Percentiles rank a stretch among this genome's conserved stretches.
phyloP scores from a whole-genome alignment of 495 filamentous ascomycete genomes.

The Elasticomyces elasticus region DNA sequence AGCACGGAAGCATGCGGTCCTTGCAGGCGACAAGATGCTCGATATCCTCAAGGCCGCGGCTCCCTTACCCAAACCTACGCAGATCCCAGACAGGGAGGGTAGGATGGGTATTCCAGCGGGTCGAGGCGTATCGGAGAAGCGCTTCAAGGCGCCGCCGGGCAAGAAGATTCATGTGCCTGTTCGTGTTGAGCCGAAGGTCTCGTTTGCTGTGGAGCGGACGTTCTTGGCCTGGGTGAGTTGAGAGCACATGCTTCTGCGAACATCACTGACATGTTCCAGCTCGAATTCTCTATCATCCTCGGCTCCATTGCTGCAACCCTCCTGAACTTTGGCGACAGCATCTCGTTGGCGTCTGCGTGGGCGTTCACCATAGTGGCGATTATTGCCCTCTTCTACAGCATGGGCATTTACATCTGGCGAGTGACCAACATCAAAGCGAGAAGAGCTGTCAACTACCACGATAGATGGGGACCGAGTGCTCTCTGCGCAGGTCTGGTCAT shows the following conservation, averaged over 20 bases:
- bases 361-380: slow-evolving; percentile 79
- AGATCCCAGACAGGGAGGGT: slow-evolving; percentile 45
- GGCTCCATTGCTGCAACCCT: slow-evolving; percentile 83
- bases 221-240: slow-evolving; percentile 77
- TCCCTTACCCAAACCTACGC: slow-evolving; percentile 52
- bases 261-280: slow-evolving; percentile 24
- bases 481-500: slow-evolving; percentile 63
- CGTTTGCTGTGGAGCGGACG: slow-evolving; percentile 90
- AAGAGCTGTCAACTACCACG: slow-evolving; percentile 78
- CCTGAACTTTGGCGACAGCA: slow-evolving; percentile 69
- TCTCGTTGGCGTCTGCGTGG: slow-evolving; percentile 48
- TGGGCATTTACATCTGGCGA: slow-evolving; percentile 77
- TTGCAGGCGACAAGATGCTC: slow-evolving; percentile 35
- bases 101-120: slow-evolving; percentile 35
- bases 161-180: slow-evolving; percentile 93
- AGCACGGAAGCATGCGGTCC: slow-evolving; percentile 37
- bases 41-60: slow-evolving; percentile 41
- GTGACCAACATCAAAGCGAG: slow-evolving; percentile 72
- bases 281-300: slow-evolving; percentile 91
- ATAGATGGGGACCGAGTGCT: slow-evolving; percentile 73
- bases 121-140: slow-evolving; percentile 45
- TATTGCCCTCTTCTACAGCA: slow-evolving; percentile 62
- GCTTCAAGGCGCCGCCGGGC: slow-evolving; percentile 79
- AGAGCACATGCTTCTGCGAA: neutral
- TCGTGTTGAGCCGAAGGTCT: slow-evolving; percentile 93